Conservation (phyloP, 2,329 filamentous ascomycete genomes). For the Ustilaginoidea virens region DNA sequence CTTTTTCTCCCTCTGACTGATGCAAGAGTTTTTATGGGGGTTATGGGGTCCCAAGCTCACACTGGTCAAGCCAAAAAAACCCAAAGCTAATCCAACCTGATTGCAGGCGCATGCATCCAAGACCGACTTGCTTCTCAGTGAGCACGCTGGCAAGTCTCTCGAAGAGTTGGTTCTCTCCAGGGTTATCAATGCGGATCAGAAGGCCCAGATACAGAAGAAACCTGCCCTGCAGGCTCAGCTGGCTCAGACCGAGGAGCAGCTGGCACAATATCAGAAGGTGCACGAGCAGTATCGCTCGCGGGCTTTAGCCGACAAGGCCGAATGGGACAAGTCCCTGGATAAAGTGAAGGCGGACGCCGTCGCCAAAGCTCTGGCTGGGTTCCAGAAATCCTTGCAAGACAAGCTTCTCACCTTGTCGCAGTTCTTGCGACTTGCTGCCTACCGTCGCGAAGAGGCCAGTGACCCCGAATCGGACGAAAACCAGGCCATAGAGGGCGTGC, state of each 20-base stretch:
- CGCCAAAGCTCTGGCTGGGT: conserved; percentile 33
- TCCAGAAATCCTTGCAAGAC: conserved; percentile 41
- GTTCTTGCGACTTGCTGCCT: conserved; percentile 66
- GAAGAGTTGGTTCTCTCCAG: conserved; percentile 56
- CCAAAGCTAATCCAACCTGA: no score
- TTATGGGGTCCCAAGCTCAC: no score
- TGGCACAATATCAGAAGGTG: conserved; percentile 59
- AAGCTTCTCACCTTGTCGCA: conserved; percentile 59
- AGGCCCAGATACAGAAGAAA: conserved; percentile 63
- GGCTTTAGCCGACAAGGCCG: conserved; percentile 40
- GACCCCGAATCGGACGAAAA: conserved; percentile 54
- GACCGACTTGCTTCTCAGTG: conserved; percentile 52
- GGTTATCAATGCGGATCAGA: conserved; percentile 71
- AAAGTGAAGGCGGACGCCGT: conserved; percentile 38
- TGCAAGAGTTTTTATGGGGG: no score
- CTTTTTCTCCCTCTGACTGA: not conserved
- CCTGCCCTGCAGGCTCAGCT: conserved; percentile 54
- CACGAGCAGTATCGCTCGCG: conserved; percentile 55
- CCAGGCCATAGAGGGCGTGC: conserved; percentile 64
- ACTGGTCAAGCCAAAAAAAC: no score
- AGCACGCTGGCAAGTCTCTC: conserved; percentile 54
- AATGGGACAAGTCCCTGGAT: conserved; percentile 41
- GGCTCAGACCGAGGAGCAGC: conserved; percentile 56
- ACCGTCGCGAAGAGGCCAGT: conserved; percentile 54
- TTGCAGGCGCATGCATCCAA: no score